These are phyloP conservation scores for Phytophthora capsici DNA, from an alignment of 352 stramenopile genomes.

Conservation along the genomic window DNA sequence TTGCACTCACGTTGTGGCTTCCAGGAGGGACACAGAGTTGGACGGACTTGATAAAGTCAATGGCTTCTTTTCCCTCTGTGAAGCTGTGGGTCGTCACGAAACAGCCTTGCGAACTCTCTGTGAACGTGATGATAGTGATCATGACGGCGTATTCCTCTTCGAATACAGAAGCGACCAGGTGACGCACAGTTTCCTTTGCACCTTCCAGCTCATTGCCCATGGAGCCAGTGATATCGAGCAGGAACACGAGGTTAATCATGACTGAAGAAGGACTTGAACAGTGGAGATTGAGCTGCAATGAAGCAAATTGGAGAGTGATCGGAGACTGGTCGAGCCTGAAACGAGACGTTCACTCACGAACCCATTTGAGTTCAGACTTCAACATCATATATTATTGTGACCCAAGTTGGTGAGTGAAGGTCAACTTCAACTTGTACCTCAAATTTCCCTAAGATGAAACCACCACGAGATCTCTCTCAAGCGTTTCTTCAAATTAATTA, in stretches of 20 bases:
- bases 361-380: constrained; percentile 3
- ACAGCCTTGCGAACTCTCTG: constrained; percentile 53
- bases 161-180: constrained; percentile 59
- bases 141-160: constrained; percentile 59
- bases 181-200: constrained; percentile 61
- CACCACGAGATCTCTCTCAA: no score
- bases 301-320: constrained; percentile 31
- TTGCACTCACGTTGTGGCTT: constrained; percentile 36
- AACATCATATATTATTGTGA: background rate
- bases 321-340: constrained; percentile 14
- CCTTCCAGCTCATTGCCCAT: constrained; percentile 64
- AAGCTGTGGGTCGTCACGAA: constrained; percentile 73
- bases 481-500: constrained; percentile 5
- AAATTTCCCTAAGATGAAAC: no score
- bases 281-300: background rate
- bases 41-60: constrained; percentile 47
- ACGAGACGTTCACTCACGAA: constrained; percentile 28
- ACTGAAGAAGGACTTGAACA: background rate
- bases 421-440: constrained; percentile 36
- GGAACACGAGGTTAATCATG: constrained; percentile 77
- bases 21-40: constrained; percentile 54
- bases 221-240: constrained; percentile 80
- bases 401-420: constrained; percentile 24
- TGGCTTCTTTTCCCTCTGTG: constrained; percentile 52
- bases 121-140: constrained; percentile 83